These are phyloP conservation scores for Epichloe aotearoae DNA, from an alignment of 2,329 filamentous ascomycete species.

Conservation along the genomic window DNA sequence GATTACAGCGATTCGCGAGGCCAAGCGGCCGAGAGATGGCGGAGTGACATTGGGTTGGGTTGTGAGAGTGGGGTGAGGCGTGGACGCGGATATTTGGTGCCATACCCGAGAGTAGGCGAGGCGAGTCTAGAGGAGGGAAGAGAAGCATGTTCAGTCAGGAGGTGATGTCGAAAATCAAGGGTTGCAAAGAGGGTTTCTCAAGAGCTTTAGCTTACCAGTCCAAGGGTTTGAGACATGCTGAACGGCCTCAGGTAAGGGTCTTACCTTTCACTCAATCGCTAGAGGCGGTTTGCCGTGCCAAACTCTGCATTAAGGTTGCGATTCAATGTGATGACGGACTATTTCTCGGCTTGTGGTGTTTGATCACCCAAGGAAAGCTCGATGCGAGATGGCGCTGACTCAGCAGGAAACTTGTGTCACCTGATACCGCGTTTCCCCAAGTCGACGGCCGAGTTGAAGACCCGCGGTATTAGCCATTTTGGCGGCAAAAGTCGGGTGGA, in stretches of 20 bases:
- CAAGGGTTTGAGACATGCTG: constrained; percentile 67
- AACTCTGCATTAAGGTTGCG: neutral
- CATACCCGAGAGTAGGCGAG: constrained; percentile 93
- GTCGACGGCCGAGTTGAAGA: neutral
- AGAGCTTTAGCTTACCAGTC: constrained; percentile 42
- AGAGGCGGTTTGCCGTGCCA: neutral
- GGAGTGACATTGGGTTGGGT: constrained; percentile 44
- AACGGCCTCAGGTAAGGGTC: constrained; percentile 11
- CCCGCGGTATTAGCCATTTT: neutral
- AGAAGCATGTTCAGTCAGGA: neutral
- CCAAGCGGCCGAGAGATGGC: constrained; percentile 79
- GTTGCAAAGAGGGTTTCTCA: neutral
- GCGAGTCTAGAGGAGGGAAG: constrained; percentile 51
- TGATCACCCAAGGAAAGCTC: neutral
- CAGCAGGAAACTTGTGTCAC: neutral
- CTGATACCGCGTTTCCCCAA: neutral
- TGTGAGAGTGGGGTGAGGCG: constrained; percentile 47
- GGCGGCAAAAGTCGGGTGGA: constrained; percentile 8
- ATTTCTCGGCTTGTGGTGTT: neutral
- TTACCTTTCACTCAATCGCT: constrained; percentile 5
- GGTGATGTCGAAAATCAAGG: neutral
- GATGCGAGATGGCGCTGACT: neutral
- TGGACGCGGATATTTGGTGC: constrained; percentile 70
- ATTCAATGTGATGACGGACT: neutral
- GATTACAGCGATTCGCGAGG: constrained; percentile 70